A percentile compares a stretch with the other conserved stretches of the same genome.
Evolutionary conservation across 1,139 yeast genomes (phyloP).

Genomic region (Meyerozyma guilliermondii): DNA sequence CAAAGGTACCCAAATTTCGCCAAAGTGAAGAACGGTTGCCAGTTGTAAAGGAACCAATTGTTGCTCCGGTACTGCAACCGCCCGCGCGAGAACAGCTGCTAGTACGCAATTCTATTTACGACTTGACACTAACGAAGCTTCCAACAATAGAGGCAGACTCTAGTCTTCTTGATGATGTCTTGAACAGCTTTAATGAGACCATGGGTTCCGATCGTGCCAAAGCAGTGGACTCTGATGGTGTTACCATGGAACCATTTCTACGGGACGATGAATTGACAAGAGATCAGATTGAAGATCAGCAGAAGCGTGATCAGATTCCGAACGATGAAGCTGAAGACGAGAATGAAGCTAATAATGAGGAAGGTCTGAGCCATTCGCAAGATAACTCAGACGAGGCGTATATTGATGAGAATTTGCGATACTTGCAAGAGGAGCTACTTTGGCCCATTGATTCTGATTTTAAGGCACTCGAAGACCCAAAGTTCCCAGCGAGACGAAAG

Average conservation of each 20-base stretch:
- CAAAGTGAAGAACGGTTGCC: neutral
- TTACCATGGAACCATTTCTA: constrained; percentile 30
- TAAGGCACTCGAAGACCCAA: constrained; percentile 1
- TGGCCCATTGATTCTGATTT: constrained; percentile 25
- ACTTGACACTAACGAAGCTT: constrained; percentile 17
- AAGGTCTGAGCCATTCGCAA: constrained; percentile 1
- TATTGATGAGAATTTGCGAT: constrained; percentile 32
- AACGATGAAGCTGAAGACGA: constrained; percentile 9
- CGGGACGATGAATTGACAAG: constrained; percentile 41
- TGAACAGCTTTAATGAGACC: constrained; percentile 24
- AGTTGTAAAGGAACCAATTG: neutral
- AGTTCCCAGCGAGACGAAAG: neutral
- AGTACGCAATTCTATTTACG: constrained; percentile 1
- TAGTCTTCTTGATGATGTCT: constrained; percentile 30
- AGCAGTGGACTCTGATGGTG: constrained; percentile 8
- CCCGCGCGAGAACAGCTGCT: neutral
- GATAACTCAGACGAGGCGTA: constrained; percentile 20
- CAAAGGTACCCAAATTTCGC: neutral
- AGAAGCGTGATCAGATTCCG: constrained; percentile 13
- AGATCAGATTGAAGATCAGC: constrained; percentile 41
- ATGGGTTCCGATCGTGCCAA: constrained; percentile 12
- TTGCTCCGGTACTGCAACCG: neutral
- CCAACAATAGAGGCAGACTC: constrained; percentile 31
- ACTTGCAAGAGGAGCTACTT: constrained; percentile 26
- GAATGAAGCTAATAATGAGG: neutral